Evolutionary conservation across 164 flowering plant species (phyloP).

Genomic region (Tinospora cordifolia): DNA sequence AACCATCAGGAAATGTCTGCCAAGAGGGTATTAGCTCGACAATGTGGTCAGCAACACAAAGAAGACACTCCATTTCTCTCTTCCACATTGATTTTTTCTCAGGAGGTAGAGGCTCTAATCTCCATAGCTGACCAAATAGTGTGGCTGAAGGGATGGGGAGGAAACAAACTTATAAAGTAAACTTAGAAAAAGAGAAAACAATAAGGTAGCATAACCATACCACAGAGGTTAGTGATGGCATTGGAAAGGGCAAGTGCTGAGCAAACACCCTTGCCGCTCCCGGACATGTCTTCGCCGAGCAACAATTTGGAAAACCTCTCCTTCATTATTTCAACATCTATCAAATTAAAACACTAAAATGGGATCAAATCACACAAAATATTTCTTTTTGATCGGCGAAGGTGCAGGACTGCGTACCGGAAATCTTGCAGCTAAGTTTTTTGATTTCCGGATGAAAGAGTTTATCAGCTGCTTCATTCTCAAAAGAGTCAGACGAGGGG

Average conservation of each 20-base stretch:
- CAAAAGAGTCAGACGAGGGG: constrained; percentile 12
- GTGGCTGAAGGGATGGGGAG: constrained; percentile 42
- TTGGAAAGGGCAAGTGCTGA: constrained; percentile 70
- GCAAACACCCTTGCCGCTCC: constrained; percentile 67
- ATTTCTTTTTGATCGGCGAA: not conserved
- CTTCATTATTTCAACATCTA: constrained; percentile 73
- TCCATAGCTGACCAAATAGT: constrained; percentile 91
- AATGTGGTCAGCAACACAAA: constrained; percentile 82
- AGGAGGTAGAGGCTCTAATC: constrained; percentile 68
- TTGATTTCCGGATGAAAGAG: constrained; percentile 29
- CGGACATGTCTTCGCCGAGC: constrained; percentile 86
- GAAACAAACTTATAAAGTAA: not conserved
- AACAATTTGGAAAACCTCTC: constrained; percentile 70
- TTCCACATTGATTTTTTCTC: constrained; percentile 89
- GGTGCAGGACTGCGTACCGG: constrained; percentile 30
- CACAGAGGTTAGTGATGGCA: constrained; percentile 79
- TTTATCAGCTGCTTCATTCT: constrained; percentile 8
- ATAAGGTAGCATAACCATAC: constrained; percentile 25
- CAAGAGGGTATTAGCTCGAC: constrained; percentile 82
- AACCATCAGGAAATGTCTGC: constrained; percentile 90
- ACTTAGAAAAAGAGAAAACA: constrained; percentile 9
- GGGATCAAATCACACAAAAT: constrained; percentile 7
- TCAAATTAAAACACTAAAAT: not conserved
- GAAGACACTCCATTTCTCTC: constrained; percentile 92
- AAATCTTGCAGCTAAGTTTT: constrained; percentile 34